Percentiles rank a stretch among this genome's conserved stretches.
These are phyloP conservation scores for Aechmea fasciata DNA, from an alignment of 176 grass and related monocot genomes.

Conservation along the genomic window DNA sequence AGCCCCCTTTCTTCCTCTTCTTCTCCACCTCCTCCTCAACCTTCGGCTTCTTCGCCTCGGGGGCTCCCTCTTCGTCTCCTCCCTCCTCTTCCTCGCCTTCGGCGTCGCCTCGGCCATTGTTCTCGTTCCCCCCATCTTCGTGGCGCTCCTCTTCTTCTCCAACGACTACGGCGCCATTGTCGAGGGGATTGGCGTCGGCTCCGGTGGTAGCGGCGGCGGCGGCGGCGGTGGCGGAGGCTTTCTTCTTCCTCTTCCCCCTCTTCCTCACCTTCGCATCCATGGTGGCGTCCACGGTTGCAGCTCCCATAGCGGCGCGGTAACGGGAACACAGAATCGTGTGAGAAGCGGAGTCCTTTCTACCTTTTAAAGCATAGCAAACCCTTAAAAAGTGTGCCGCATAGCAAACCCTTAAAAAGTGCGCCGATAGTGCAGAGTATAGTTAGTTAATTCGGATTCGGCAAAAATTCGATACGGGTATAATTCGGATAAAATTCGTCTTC, in stretches of 20 bases:
- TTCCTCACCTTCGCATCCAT: conserved; percentile 18
- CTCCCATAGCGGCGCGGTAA: conserved; percentile 10
- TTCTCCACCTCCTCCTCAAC: conserved; percentile 7
- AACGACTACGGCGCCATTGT: not conserved
- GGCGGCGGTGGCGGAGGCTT: not conserved
- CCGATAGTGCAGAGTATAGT: too few relatives aligned
- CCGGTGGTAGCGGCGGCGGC: too few relatives aligned
- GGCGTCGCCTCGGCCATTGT: not conserved
- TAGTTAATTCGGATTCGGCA: too few relatives aligned
- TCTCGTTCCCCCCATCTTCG: not conserved
- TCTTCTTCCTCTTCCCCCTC: conserved; percentile 24
- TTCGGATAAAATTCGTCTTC: too few relatives aligned
- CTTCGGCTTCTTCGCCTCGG: conserved; percentile 18
- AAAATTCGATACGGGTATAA: too few relatives aligned
- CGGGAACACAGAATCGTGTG: not conserved
- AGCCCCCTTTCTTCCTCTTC: conserved; percentile 21
- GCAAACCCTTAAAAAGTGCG: too few relatives aligned
- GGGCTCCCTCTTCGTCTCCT: not conserved
- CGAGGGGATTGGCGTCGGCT: not conserved
- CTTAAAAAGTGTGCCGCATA: not conserved
- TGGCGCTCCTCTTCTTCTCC: conserved; percentile 11
- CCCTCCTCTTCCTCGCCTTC: not conserved
- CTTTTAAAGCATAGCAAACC: not conserved
- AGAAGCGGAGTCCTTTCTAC: too few relatives aligned
- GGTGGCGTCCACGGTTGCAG: not conserved